Evolutionary conservation across 306 rosid genomes (phyloP).

Genomic region (Sophora flavescens): DNA sequence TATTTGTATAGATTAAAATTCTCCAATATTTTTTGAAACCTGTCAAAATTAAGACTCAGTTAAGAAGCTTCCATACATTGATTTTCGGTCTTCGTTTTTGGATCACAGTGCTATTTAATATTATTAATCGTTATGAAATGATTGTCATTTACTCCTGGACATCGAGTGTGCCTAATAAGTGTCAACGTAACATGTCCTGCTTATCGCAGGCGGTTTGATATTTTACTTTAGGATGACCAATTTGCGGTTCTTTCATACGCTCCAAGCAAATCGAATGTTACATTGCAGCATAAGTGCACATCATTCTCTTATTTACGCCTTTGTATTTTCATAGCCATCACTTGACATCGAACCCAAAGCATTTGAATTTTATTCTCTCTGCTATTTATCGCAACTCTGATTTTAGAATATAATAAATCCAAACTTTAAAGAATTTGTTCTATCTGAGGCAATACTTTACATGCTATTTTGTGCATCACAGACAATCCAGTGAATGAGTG

Average conservation of each 20-base stretch:
- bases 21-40: slow-evolving; percentile 28
- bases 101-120: background rate
- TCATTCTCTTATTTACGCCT: background rate
- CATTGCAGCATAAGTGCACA: background rate
- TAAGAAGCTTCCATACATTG: slow-evolving; percentile 43
- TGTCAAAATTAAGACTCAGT: slow-evolving; percentile 17
- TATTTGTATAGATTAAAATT: slow-evolving; percentile 61
- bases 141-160: background rate
- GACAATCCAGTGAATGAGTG: background rate
- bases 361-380: background rate
- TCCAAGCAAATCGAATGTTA: too few relatives aligned
- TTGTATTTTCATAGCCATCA: background rate
- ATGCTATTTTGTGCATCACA: background rate
- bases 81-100: background rate
- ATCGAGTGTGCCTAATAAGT: too few relatives aligned
- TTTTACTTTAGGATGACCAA: background rate
- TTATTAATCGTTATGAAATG: background rate
- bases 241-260: too few relatives aligned
- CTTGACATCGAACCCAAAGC: background rate
- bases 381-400: slow-evolving; percentile 7
- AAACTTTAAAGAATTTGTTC: slow-evolving; percentile 6
- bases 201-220: too few relatives aligned
- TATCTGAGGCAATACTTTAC: slow-evolving; percentile 13
- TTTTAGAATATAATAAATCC: background rate
- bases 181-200: background rate